A percentile compares a stretch with the other conserved stretches of the same genome.
Evolutionary conservation across 495 filamentous ascomycete genomes (phyloP).

Genomic region (Aspergillus panamensis): DNA sequence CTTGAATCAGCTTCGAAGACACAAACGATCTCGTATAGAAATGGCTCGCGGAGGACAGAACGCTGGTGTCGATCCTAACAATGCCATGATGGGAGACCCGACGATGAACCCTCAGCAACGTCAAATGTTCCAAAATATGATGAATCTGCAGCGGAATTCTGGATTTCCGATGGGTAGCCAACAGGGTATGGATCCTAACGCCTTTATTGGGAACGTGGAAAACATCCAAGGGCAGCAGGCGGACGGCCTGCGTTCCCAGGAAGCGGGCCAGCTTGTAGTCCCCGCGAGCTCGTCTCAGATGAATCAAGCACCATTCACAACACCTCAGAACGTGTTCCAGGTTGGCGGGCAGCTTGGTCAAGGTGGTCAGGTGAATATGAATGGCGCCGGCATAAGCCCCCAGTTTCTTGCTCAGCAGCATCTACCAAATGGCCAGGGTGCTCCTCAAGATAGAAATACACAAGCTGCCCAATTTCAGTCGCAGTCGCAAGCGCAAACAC

Average conservation of each 20-base stretch:
- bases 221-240: slow-evolving; percentile 60
- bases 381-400: slow-evolving; percentile 37
- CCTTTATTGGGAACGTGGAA: slow-evolving; percentile 50
- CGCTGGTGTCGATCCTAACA: slow-evolving; percentile 30
- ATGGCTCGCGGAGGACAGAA: slow-evolving; percentile 31
- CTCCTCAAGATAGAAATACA: slow-evolving; percentile 41
- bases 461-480: slow-evolving; percentile 35
- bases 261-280: slow-evolving; percentile 63
- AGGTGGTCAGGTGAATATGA: slow-evolving; percentile 40
- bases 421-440: slow-evolving; percentile 35
- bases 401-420: slow-evolving; percentile 43
- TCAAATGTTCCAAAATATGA: slow-evolving; percentile 42
- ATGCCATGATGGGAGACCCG: slow-evolving; percentile 36
- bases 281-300: slow-evolving; percentile 58
- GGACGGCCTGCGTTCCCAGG: slow-evolving; percentile 58
- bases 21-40: slow-evolving; percentile 34
- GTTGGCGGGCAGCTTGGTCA: slow-evolving; percentile 33
- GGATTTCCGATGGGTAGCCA: slow-evolving; percentile 34
- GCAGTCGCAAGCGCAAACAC: slow-evolving; percentile 38
- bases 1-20: slow-evolving; percentile 34
- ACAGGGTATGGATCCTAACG: slow-evolving; percentile 44
- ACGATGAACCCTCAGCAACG: slow-evolving; percentile 44
- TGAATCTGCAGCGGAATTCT: slow-evolving; percentile 43
- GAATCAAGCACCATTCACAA: slow-evolving; percentile 37
- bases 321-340: slow-evolving; percentile 38